Conservation (phyloP, 805 yeast species). For the Candida patagonica region DNA sequence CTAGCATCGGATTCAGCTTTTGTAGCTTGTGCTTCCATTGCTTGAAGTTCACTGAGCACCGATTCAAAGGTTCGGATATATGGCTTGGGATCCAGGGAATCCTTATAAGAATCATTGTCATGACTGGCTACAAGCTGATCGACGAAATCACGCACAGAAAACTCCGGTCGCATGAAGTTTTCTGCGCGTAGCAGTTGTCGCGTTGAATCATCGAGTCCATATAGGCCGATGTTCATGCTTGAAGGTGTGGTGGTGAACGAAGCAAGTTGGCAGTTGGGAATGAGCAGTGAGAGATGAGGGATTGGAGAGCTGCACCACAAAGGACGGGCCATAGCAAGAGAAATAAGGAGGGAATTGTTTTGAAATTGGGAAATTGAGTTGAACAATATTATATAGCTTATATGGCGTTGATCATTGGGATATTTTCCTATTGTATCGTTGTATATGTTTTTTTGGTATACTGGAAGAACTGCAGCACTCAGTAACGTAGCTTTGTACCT, state of each 20-base stretch:
- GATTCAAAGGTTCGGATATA: conserved; percentile 89
- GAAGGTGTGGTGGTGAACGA: neutral
- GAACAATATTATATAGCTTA: too few species aligned
- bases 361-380: too few species aligned
- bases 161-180: conserved; percentile 23
- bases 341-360: too few species aligned
- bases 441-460: too few species aligned
- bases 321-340: neutral
- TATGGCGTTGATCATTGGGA: too few species aligned
- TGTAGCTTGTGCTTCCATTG: conserved; percentile 47
- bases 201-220: conserved; percentile 27
- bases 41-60: conserved; percentile 61
- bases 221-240: conserved; percentile 15
- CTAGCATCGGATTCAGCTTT: conserved; percentile 43
- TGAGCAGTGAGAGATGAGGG: neutral
- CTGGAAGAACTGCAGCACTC: too few species aligned
- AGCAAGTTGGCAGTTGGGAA: neutral
- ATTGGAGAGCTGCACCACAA: neutral
- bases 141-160: conserved; percentile 70
- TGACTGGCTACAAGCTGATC: conserved; percentile 51
- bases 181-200: conserved; percentile 25
- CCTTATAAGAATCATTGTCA: neutral
- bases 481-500: too few species aligned
- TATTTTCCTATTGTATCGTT: too few species aligned
- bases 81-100: conserved; percentile 76